Percentiles rank a stretch among this genome's conserved stretches.
These are phyloP conservation scores for Lepiota brunneoincarnata DNA, from an alignment of 768 basidiomycete species.

Conservation along the genomic window DNA sequence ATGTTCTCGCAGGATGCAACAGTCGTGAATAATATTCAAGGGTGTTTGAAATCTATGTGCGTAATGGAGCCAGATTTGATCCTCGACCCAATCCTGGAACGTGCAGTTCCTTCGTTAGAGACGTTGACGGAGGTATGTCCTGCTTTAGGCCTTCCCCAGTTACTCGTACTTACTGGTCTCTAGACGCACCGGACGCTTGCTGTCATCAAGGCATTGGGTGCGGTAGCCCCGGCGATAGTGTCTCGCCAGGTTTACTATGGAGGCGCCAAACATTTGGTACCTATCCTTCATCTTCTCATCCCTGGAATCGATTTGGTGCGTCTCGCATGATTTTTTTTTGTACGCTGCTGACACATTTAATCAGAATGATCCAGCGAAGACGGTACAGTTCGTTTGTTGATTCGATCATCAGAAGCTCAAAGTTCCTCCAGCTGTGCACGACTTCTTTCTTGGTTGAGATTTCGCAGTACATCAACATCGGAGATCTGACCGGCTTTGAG, in stretches of 20 bases:
- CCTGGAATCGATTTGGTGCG: conserved; percentile 85
- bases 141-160: background rate
- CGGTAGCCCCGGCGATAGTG: conserved; percentile 78
- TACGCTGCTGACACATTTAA: conserved; percentile 7
- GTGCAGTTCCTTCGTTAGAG: conserved; percentile 85
- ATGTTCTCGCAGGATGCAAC: conserved; percentile 85
- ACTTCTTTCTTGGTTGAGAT: conserved; percentile 74
- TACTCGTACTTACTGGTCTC: conserved; percentile 7
- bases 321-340: conserved; percentile 7
- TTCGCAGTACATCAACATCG: conserved; percentile 72
- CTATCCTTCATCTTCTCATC: conserved; percentile 76
- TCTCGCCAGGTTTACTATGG: conserved; percentile 76
- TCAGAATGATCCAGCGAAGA: conserved; percentile 79
- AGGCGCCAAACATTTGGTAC: conserved; percentile 79
- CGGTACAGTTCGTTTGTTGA: conserved; percentile 38
- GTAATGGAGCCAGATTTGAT: conserved; percentile 86
- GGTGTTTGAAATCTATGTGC: conserved; percentile 78
- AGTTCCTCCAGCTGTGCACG: conserved; percentile 56
- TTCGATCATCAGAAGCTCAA: background rate
- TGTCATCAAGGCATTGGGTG: conserved; percentile 81
- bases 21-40: conserved; percentile 74
- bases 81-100: conserved; percentile 75
- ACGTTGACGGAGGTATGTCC: conserved; percentile 73
- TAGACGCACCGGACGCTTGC: conserved; percentile 84
- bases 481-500: conserved; percentile 51